Conservation (phyloP, 2,329 filamentous ascomycete genomes). For the Penicillium sp. region DNA sequence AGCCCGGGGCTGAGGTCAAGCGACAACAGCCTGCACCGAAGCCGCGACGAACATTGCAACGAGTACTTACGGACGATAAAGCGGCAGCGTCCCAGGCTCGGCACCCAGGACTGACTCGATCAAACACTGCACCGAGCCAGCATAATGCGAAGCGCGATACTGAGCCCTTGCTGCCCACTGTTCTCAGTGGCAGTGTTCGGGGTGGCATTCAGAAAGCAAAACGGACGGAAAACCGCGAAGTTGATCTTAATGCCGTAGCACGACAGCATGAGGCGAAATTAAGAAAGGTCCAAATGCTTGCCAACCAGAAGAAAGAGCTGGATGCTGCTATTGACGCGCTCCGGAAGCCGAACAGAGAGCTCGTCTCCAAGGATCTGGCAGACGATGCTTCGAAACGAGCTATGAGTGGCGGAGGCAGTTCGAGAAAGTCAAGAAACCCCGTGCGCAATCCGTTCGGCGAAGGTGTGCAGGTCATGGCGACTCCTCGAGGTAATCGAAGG, state of each 20-base stretch:
- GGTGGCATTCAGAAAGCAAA: slow-evolving; percentile 45
- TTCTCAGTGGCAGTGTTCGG: slow-evolving; percentile 34
- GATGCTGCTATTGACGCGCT: slow-evolving; percentile 47
- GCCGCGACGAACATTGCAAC: slow-evolving; percentile 41
- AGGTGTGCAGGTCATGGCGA: slow-evolving; percentile 50
- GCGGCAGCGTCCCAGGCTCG: slow-evolving; percentile 28
- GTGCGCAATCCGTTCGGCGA: slow-evolving; percentile 41
- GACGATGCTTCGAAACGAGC: slow-evolving; percentile 40
- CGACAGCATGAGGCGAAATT: slow-evolving; percentile 46
- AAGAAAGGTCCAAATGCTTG: slow-evolving; percentile 44
- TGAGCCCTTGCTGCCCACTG: slow-evolving; percentile 37
- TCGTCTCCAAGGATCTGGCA: slow-evolving; percentile 45
- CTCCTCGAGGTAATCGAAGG: slow-evolving; percentile 40
- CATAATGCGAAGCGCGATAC: slow-evolving; percentile 40
- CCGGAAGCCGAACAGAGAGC: slow-evolving; percentile 46
- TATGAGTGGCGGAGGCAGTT: slow-evolving; percentile 26
- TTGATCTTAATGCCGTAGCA: slow-evolving; percentile 46
- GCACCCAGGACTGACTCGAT: slow-evolving; percentile 40
- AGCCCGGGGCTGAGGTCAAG: slow-evolving; percentile 32
- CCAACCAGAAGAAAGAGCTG: slow-evolving; percentile 48
- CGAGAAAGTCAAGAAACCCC: slow-evolving; percentile 41
- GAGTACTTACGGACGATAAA: slow-evolving; percentile 47
- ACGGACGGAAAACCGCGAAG: slow-evolving; percentile 47
- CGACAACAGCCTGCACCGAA: slow-evolving; percentile 25
- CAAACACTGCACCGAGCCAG: slow-evolving; percentile 42